These are phyloP conservation scores for Phylloporus sp. DNA, from an alignment of 768 basidiomycete species.

Conservation along the genomic window DNA sequence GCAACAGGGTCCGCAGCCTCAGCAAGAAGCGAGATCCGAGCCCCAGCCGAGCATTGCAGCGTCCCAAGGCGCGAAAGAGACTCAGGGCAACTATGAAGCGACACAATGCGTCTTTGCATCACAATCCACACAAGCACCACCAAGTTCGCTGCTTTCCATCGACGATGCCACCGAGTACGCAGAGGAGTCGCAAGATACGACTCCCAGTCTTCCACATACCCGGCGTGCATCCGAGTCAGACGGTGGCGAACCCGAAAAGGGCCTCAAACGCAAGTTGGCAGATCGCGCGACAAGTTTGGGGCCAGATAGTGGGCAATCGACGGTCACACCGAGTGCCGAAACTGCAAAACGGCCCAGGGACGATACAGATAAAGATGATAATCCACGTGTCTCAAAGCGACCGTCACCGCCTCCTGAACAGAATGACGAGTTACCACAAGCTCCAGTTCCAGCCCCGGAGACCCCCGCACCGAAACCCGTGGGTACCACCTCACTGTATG, in stretches of 20 bases:
- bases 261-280: constrained; percentile 63
- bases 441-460: constrained; percentile 9
- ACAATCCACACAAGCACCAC: constrained; percentile 7
- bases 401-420: constrained; percentile 69
- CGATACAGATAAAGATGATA: constrained; percentile 58
- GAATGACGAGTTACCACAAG: constrained; percentile 16
- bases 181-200: constrained; percentile 29
- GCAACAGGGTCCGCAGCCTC: constrained; percentile 40
- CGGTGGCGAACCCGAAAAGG: constrained; percentile 49
- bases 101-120: constrained; percentile 14
- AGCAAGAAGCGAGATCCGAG: constrained; percentile 9
- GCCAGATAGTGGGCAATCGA: constrained; percentile 34
- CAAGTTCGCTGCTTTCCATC: constrained; percentile 16
- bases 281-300: constrained; percentile 67
- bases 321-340: constrained; percentile 28
- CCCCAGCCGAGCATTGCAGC: constrained; percentile 6
- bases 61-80: constrained; percentile 6
- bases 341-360: constrained; percentile 59
- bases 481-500: constrained; percentile 24
- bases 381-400: constrained; percentile 56
- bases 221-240: constrained; percentile 44
- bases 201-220: constrained; percentile 22
- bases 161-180: constrained; percentile 26
- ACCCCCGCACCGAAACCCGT: constrained; percentile 46
- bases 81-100: constrained; percentile 6